These are phyloP conservation scores for Backusella australiensis DNA, from an alignment of 192 early-diverging fungal species.

Conservation along the genomic window DNA sequence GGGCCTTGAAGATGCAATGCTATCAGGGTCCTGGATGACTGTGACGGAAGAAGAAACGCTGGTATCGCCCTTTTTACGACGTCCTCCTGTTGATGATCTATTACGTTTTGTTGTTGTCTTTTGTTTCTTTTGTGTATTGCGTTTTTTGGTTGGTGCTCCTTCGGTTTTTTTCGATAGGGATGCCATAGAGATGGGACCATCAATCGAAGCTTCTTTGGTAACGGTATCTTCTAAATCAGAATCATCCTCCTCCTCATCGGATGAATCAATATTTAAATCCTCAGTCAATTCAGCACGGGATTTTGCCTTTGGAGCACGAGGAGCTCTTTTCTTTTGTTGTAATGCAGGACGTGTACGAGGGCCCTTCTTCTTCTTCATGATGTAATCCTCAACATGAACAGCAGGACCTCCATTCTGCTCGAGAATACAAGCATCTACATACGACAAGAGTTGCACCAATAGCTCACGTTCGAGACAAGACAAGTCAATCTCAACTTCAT, in stretches of 20 bases:
- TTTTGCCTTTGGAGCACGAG: not conserved
- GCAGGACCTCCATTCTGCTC: constrained; percentile 33
- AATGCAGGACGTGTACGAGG: constrained; percentile 25
- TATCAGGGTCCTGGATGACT: constrained; percentile 19
- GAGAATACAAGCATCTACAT: constrained; percentile 35
- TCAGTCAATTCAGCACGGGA: constrained; percentile 16
- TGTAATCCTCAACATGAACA: constrained; percentile 22
- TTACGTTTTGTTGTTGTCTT: not conserved
- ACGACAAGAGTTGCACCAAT: constrained; percentile 26
- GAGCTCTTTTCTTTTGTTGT: not conserved
- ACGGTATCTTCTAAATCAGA: not conserved
- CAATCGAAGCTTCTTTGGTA: not conserved
- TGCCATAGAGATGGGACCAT: constrained; percentile 23
- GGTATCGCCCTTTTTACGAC: not conserved
- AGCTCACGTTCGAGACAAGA: constrained; percentile 34
- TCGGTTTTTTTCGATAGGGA: constrained; percentile 2
- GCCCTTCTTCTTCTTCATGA: constrained; percentile 14
- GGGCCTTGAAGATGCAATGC: constrained; percentile 24
- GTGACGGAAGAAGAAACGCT: constrained; percentile 1
- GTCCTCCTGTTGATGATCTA: not conserved
- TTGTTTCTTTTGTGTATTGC: not conserved
- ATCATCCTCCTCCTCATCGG: constrained; percentile 1
- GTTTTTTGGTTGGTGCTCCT: not conserved
- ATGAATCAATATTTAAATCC: constrained; percentile 4
- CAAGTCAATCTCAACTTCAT: constrained; percentile 35